Evolutionary conservation across 768 basidiomycete species (phyloP), one percentile per base, ranked within the genome.

Genomic region (Boletus barrowsii): DNA sequence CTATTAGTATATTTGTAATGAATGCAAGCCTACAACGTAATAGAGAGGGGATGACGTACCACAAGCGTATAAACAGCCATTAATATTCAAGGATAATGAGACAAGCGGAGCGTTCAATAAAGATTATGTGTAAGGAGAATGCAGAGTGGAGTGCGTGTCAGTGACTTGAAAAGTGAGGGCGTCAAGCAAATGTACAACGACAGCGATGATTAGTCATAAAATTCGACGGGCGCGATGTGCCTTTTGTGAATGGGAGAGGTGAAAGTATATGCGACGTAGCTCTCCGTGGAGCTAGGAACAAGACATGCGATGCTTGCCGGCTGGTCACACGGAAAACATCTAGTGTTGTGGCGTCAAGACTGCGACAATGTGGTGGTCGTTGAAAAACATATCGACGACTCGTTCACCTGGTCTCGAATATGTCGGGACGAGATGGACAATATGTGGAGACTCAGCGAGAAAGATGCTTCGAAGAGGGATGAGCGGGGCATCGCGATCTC

Each of bases 391-490:
- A 33, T 47, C 47, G 22, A 36, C 32, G 29, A 43, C 15, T 47
- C 20, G 43, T 45, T 47, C 44, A 10, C 20, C 36, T 26, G 24
- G 33, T 49, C 42, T 40, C 11, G 43, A 18, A 18, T 30, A 24
- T 29, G 32, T 15, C 17, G n/a, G 51, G 39, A 44, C 10, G 49
- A 30, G 48, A 47, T 40, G 26, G 42, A 51, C 41, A 41, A 50
- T 39, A 41, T 40, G 37, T 45, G 24, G 47, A 48, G 35, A 29
- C 33, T 24, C 29, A 1, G 50, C 33, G 15, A 30, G 37, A 26
- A 44, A 45, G 42, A 49, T 51, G 58, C 43, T 18, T 51, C 24
- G 45, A 57, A 55, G 61, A 57, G 58, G 13, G 53, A 42, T 26
- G 53, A 55, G 49, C 39, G 47, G 45, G 30, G 33, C 39, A 37